phyloP scores from a whole-genome alignment of 2,329 filamentous ascomycete genomes.

The Alternaria solani region DNA sequence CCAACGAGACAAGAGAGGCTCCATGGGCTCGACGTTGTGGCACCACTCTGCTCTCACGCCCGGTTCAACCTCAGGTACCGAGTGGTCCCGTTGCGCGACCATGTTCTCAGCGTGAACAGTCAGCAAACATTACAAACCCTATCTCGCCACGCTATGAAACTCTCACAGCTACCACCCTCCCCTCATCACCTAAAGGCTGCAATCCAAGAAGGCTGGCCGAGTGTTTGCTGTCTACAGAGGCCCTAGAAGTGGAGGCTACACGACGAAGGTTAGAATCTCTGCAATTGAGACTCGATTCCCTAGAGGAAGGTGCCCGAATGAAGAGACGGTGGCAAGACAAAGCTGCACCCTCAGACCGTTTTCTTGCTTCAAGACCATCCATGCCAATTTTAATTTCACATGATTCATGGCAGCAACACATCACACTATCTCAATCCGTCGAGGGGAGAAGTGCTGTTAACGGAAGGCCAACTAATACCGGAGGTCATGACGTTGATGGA shows the following conservation, averaged over 20 bases:
- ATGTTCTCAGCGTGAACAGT: not conserved
- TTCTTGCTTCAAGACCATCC: not conserved
- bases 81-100: not conserved
- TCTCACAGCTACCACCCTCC: not conserved
- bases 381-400: constrained; percentile 1
- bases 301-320: not conserved
- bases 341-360: not conserved
- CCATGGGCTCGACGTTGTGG: not conserved
- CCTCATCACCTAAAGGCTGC: not conserved
- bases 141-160: not conserved
- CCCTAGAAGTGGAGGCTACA: not conserved
- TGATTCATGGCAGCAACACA: not conserved
- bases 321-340: not conserved
- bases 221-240: not conserved
- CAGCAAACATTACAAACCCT: not conserved
- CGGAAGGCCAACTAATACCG: not conserved
- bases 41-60: not conserved
- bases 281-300: not conserved
- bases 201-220: not conserved
- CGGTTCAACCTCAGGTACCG: not conserved
- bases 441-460: not conserved
- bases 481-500: not conserved
- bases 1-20: not conserved
- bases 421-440: not conserved
- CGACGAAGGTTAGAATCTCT: constrained; percentile 4